Base-by-base conservation (phyloP, 768 basidiomycete species). In the Termitomyces sp. region DNA sequence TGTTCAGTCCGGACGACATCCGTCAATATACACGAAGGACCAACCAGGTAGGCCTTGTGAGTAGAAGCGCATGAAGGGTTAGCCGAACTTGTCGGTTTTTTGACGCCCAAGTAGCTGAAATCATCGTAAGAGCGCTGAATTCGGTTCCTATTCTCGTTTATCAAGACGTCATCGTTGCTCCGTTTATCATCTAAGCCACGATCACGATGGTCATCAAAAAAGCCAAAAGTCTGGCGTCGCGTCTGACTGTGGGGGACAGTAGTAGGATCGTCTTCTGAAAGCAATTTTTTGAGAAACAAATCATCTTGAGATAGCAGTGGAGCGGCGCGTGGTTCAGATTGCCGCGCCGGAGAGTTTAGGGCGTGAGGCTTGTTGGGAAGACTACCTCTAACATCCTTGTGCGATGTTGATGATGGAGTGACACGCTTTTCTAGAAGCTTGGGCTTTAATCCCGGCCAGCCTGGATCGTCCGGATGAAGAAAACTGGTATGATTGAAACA, bases 391-490 rank as follows among this genome's bases (percentile, higher is more conserved):
- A 46, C 45, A 50, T 54, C 59, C 45, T 42, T 45, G 33, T 15
- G 55, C 13, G 46, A 51, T 20, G 56, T 26, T 9, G 46, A 51
- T 20, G 56, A 29, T 51, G 24, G 31, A 54, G 62, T 57, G 39
- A 34, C 31, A 31, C 60, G 60, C 34, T 63, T 59, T 45, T 60
- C 59, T 33, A 56, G 56, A 37, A 63, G 58, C 47, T 61, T 65
- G 20, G 65, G 63, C 52, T 61, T 65, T 20, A 65, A 45, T 54
- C 66, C 65, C 5, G 68, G 66, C 72, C 81, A 82, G 47, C 77
- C 73, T 33, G 71, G 58, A 64, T 83, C 82, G 47, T 64, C 69
- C 31, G 81, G 81, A 59, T 83, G 81, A 37, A 82, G 73, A 60
- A 80, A 83, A 29, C 82, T 56, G 29, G 9, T 22, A 33, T 53